phyloP scores from a whole-genome alignment of 1,139 yeast genomes.

The Taphrina communis region DNA sequence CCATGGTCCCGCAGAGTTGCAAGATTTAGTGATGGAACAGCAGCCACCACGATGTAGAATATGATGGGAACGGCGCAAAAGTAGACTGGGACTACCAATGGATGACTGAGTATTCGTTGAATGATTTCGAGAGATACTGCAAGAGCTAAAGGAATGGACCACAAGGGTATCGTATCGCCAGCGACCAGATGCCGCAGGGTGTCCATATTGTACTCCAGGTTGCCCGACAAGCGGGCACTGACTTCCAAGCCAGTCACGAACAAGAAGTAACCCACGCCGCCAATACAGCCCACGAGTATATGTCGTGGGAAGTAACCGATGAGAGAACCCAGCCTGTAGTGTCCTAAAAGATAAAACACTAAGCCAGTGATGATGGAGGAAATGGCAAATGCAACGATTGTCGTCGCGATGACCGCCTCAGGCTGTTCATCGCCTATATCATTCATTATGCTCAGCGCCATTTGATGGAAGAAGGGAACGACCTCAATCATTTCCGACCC shows the following conservation, averaged over 20 bases:
- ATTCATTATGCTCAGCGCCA: constrained; percentile 75
- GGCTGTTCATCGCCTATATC: constrained; percentile 62
- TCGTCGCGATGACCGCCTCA: constrained; percentile 78
- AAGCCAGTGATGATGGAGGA: constrained; percentile 86
- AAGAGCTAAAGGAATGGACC: constrained; percentile 72
- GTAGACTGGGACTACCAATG: constrained; percentile 79
- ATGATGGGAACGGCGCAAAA: constrained; percentile 71
- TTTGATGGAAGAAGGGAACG: constrained; percentile 94
- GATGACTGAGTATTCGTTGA: constrained; percentile 71
- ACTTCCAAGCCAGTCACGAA: constrained; percentile 91
- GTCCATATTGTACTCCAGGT: constrained; percentile 65
- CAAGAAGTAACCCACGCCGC: constrained; percentile 95
- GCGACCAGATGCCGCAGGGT: constrained; percentile 54
- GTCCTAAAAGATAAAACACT: constrained; percentile 77
- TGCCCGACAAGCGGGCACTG: constrained; percentile 76
- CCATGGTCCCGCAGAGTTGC: constrained; percentile 70
- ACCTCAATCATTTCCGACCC: constrained; percentile 99
- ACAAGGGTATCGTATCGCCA: constrained; percentile 60
- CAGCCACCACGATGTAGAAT: constrained; percentile 70
- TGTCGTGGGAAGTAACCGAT: constrained; percentile 97
- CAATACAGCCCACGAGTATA: constrained; percentile 93
- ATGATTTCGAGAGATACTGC: constrained; percentile 63
- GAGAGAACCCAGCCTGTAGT: constrained; percentile 75
- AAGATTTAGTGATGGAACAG: constrained; percentile 70
- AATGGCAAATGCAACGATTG: constrained; percentile 81